Evolutionary conservation across 164 flowering plant species (phyloP).

Genomic region (Paratinospora sagittata): DNA sequence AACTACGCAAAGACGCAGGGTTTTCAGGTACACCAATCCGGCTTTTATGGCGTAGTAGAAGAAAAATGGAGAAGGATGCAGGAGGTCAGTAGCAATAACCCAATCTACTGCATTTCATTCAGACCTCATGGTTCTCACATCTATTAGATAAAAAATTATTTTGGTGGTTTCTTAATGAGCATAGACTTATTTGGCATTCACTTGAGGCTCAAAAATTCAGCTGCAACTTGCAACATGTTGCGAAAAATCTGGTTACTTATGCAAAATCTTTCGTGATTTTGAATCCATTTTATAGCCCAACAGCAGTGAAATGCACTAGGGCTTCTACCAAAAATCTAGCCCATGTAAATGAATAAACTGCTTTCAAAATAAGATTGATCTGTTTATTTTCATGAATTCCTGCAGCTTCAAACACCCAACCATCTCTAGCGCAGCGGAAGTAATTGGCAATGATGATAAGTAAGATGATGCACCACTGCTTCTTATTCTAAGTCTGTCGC

Average conservation of each 20-base stretch:
- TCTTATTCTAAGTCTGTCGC: too few relatives aligned
- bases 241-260: too few relatives aligned
- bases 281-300: not conserved
- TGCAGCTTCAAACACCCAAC: slow-evolving; percentile 16
- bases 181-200: too few relatives aligned
- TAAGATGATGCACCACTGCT: slow-evolving; percentile 10
- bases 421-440: slow-evolving; percentile 16
- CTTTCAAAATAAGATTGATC: not conserved
- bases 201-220: too few relatives aligned
- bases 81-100: slow-evolving; percentile 30
- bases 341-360: too few relatives aligned
- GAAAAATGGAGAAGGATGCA: slow-evolving; percentile 46
- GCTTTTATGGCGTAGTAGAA: slow-evolving; percentile 95
- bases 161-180: too few relatives aligned
- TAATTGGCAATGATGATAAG: slow-evolving; percentile 25
- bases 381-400: slow-evolving; percentile 27
- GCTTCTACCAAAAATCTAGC: too few relatives aligned
- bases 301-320: not conserved
- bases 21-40: slow-evolving; percentile 92
- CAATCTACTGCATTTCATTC: not conserved
- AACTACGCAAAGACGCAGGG: slow-evolving; percentile 82
- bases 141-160: too few relatives aligned
- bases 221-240: too few relatives aligned
- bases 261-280: not conserved
- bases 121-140: not conserved